Conservation (phyloP, 306 rosid genomes). For the Lotus japonicus region DNA sequence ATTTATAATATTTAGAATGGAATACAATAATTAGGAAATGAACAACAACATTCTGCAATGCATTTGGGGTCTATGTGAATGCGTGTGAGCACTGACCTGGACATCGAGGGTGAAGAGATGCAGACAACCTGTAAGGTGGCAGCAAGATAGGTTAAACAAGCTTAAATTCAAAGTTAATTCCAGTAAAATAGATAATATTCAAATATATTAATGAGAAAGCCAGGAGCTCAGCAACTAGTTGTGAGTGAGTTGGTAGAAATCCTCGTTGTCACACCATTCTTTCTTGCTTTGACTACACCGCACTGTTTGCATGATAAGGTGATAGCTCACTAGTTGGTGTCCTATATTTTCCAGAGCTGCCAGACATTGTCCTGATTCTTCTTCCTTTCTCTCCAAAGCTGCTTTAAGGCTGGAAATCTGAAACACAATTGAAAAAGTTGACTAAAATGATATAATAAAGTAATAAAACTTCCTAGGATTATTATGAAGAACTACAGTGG, state of each 20-base stretch:
- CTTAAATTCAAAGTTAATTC: not conserved
- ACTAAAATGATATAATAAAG: not conserved
- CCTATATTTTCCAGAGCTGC: slow-evolving; percentile 58
- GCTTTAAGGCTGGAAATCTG: slow-evolving; percentile 78
- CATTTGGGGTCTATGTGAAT: not conserved
- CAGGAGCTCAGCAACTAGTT: not conserved
- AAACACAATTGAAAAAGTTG: slow-evolving; percentile 2
- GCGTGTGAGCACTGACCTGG: slow-evolving; percentile 52
- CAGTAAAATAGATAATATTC: not conserved
- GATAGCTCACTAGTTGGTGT: slow-evolving; percentile 43
- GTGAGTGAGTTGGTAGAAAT: too few relatives aligned
- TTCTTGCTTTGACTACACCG: too few relatives aligned
- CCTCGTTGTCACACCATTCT: too few relatives aligned
- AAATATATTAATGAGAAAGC: not conserved
- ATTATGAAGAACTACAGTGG: not conserved
- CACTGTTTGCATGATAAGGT: slow-evolving; percentile 44
- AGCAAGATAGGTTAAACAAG: slow-evolving; percentile 12
- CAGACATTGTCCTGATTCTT: slow-evolving; percentile 45
- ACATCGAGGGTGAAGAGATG: slow-evolving; percentile 89
- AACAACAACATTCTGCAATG: not conserved
- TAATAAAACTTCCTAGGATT: slow-evolving; percentile 2
- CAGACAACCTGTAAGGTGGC: slow-evolving; percentile 51
- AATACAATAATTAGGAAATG: not conserved
- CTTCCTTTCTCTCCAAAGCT: slow-evolving; percentile 67
- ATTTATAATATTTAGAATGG: too few relatives aligned